Evolutionary conservation across 1,284 basidiomycete genomes (phyloP), one percentile per base, ranked within the genome.

Genomic region (Boletus albobrunnescens): DNA sequence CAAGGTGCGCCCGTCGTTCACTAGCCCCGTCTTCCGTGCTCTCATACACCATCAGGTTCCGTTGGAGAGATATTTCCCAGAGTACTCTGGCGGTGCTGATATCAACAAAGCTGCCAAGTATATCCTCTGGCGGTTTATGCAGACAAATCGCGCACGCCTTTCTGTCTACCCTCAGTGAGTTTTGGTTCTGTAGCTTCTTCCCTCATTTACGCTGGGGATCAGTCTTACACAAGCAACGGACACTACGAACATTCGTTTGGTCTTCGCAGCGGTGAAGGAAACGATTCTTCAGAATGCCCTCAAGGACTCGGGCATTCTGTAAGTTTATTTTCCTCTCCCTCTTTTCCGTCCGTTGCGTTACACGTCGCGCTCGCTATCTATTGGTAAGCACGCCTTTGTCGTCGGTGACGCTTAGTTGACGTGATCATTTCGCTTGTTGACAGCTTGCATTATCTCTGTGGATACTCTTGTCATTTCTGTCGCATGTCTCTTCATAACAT

Each of bases 91-190:
- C 30, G 94, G 94, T 1, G 69, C 86, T 8, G 94, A 97, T 62
- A 91, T 97, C 67, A 96, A 96, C 75, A 98, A 98, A 70, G 95
- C 93, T 3, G 93, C 94, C 4, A 98, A 97, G 65, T 99, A 95
- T 63, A 96, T 98, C 52, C 72, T 99, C 19, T 98, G 94, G 95
- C 75, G 91, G 55, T 98, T 97, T 58, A 96, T 94, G 73, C 92
- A 96, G 68, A 88, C 90, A 36, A 99, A 99, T 64, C 74, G 93
- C 23, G 91, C 91, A 27, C 72, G 87, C 45, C 67, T 96, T 52
- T 91, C 86, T 50, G 87, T 96, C 12, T 96, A 96, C 68, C 92
- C 93, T 1, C 93, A 96, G 92, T 93, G 62, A 52, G 88, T 81
- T 12, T 19, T 44, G 10, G 14, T 23, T 27, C 3, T 36, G 6